Base-by-base conservation (phyloP, 441 rosid genomes). In the Cnidoscolus chayamansa region DNA sequence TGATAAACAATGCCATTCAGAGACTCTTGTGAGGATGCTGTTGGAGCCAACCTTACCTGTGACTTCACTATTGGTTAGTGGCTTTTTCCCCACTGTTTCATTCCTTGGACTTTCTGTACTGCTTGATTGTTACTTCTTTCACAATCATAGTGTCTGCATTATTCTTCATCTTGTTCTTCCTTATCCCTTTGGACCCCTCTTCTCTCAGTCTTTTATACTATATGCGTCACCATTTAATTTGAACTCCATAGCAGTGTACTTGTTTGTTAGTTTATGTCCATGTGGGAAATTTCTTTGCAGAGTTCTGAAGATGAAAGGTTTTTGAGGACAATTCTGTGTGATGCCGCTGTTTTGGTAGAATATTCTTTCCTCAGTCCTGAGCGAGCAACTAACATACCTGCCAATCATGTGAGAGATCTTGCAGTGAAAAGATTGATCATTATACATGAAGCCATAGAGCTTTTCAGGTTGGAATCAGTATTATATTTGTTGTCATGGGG, bases 361-460 rank as follows among this genome's bases (percentile, higher is more conserved):
- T 84, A 83, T 71, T 71, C 87, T 67, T 84, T 83, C 77, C 83
- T 83, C 43, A 63, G 73, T 65, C 67, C 81, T 16, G 73, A 77
- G 40, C 69, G 72, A 55, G 63, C 65, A 32, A 70, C 51, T 20
- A 67, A 76, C 73, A 75, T 76, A 32, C 73, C 84, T 48, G 69
- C 71, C 10, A 76, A 76, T 35, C 76, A 3, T 7, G 30, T 81
- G 70, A 80, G 74, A 79, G 75, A 75, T 76, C 81, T 87, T 67
- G 77, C 82, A 49, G 50, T 84, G 72, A 76, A 80, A 73, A 84
- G 87, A 78, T 74, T 87, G 78, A 63, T 86, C 13, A 70, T 81
- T 63, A 80, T 84, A 7, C 76, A 83, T 35, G 84, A 87, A 78
- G 91, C 84, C 53, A 81, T 84, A 13, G 84, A 86, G 74, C 71